Evolutionary conservation across 441 rosid species (phyloP), one percentile per base, ranked within the genome.

Genomic region (Populus hybrid): DNA sequence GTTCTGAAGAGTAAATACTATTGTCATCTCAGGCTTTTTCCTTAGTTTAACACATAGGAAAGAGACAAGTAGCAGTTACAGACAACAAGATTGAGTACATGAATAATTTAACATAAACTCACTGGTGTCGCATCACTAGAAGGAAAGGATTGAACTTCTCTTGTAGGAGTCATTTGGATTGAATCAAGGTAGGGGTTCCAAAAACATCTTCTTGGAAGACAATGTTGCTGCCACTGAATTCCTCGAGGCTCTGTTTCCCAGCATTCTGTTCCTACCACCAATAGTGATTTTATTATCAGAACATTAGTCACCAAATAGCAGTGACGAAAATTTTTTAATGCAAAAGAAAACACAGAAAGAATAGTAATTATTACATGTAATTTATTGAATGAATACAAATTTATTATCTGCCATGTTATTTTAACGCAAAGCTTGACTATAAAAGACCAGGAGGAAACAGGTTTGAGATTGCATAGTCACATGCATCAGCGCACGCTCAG

Each of bases 151-250:
- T 88, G 92, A 79, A 85, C 79, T 85, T 87, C 90, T 83, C 86
- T 79, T 8, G 92, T 88, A 32, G 96, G 94, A 82, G 98, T 92
- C 82, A 83, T 84, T 76, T 84, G 94, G 77, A 95, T 82, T 40
- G 85, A 82, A 83, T 95, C 97, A 50, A 95, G 94, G 84, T 95
- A 57, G 98, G 98, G 35, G 93, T 91, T 79, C 80, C 85, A 75
- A 83, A 87, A 77, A 77, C 50, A 78, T 91, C 89, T 66, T 82
- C 85, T 69, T 82, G 85, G 80, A 74, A 73, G 42, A 71, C 78
- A 74, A 71, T 80, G 75, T 75, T 84, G 83, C 81, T 84, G 75
- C 68, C 86, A 76, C 77, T 83, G 80, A 85, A 79, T 75, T 81
- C 88, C 80, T 82, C 91, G 65, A 80, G 77, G 78, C 77, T 84